Percentiles rank a stretch among this genome's conserved stretches.
Conservation (phyloP, 768 basidiomycete genomes). For the Daedaleopsis sinensis region DNA sequence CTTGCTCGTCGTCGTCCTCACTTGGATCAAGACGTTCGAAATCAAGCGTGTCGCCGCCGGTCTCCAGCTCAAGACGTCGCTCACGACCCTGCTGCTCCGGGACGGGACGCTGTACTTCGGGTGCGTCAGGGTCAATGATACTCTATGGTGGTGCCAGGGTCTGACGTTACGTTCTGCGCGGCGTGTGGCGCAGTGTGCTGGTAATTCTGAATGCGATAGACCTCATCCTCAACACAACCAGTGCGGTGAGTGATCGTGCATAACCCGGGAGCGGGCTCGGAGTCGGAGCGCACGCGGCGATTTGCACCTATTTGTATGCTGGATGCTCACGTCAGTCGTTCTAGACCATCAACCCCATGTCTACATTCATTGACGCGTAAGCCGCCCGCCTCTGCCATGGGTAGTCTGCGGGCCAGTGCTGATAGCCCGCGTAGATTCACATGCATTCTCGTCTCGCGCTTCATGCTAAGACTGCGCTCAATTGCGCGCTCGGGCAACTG, state of each 20-base stretch:
- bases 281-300: too few species aligned
- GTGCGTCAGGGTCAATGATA: neutral
- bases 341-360: conserved; percentile 9
- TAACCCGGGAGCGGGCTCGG: too few species aligned
- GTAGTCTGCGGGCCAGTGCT: neutral
- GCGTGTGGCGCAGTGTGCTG: conserved; percentile 2
- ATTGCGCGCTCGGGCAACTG: neutral
- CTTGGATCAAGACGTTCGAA: conserved; percentile 18
- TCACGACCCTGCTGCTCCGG: conserved; percentile 10
- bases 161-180: neutral
- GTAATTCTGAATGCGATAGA: conserved; percentile 9
- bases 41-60: neutral
- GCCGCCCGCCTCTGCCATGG: neutral
- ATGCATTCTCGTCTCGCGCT: conserved; percentile 17
- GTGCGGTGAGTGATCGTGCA: neutral
- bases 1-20: conserved; percentile 17
- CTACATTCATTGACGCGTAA: conserved; percentile 15
- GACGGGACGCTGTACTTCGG: conserved; percentile 15
- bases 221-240: conserved; percentile 1
- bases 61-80: conserved; percentile 1
- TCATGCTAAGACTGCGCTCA: conserved; percentile 19
- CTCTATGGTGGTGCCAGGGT: too few species aligned
- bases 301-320: neutral
- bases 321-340: neutral
- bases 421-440: conserved; percentile 3